A percentile compares a stretch with the other conserved stretches of the same genome.
These are phyloP conservation scores for Cladosporium sp. DNA, from an alignment of 2,329 filamentous ascomycete genomes.

Conservation along the genomic window DNA sequence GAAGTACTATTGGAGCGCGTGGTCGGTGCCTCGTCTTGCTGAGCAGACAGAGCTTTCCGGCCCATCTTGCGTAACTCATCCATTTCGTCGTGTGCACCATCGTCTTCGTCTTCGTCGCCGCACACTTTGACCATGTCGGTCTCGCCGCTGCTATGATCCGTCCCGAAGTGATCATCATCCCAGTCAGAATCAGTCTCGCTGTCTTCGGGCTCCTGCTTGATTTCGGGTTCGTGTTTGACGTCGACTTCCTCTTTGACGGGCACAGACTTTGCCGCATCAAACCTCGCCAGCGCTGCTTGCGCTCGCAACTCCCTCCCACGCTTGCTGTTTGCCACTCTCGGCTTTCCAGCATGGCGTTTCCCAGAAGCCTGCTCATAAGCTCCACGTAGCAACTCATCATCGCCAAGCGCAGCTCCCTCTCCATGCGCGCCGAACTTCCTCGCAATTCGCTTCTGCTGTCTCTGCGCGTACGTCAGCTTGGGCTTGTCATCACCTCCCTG, in stretches of 20 bases:
- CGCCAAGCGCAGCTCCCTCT: conserved; percentile 65
- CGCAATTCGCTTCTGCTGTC: conserved; percentile 65
- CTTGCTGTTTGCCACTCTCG: conserved; percentile 69
- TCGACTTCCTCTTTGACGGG: conserved; percentile 31
- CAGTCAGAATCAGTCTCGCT: conserved; percentile 50
- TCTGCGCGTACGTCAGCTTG: conserved; percentile 63
- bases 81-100: conserved; percentile 61
- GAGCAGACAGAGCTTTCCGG: conserved; percentile 1
- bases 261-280: conserved; percentile 50
- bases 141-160: conserved; percentile 60
- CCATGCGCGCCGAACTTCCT: conserved; percentile 84
- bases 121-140: conserved; percentile 69
- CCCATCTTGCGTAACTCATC: conserved; percentile 58
- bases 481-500: conserved; percentile 37
- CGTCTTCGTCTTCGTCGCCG: conserved; percentile 57
- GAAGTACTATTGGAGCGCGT: background rate
- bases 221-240: conserved; percentile 41
- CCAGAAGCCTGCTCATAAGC: conserved; percentile 59
- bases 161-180: conserved; percentile 51
- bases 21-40: background rate
- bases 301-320: conserved; percentile 71
- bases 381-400: conserved; percentile 61
- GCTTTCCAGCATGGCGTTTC: conserved; percentile 58
- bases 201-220: conserved; percentile 61
- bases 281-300: conserved; percentile 70